Base-by-base conservation (phyloP, 805 yeast genomes). In the Zygoascus flipseniorum region DNA sequence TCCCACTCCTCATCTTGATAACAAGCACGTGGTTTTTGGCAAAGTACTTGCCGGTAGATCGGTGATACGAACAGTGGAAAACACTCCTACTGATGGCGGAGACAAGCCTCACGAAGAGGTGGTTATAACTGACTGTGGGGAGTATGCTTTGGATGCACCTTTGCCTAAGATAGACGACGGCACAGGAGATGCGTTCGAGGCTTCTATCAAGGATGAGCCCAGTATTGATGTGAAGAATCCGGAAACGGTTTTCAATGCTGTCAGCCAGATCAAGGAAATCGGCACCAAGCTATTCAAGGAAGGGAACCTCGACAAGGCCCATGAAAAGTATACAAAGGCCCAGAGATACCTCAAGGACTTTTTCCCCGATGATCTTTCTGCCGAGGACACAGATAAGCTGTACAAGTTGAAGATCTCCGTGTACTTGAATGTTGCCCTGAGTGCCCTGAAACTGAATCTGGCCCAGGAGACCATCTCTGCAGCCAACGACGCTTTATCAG, bases 11-110 rank as follows among this genome's bases (percentile, higher is more conserved):
- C 98, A 92, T 70, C 78, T 93, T 60, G 92, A 93, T 66, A 95
- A 92, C 26, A 92, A 92, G 69, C 99, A 93, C 68, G 97, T 90
- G 51, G 98, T 93, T 2, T 93, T 93, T 67, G 99, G 99, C 58
- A 81, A 86, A 68, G 89, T 93, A 41, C 70, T 92, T 49, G 81
- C 59, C 47, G 97, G 97, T 43, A 90, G 87, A 67, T 80, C 89
- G 8, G 69, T 88, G 31, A 89, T 87, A 8, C 82, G 96, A 59
- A 75, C 78, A 53, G 76, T 93, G 56, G 99, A 93, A 69, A 77
- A 81, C 63, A 72, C 76, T 41, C 79, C 79, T 56, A 87, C 89
- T 28, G 83, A 76, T 43, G 72, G 73, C 2, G 75, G 72, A 43
- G 97, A 92, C 67, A 80, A 76, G 62, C 99, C 99, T 28, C 62